Evolutionary conservation across 345 rosid genomes (phyloP).

Genomic region (Aurinia saxatilis): DNA sequence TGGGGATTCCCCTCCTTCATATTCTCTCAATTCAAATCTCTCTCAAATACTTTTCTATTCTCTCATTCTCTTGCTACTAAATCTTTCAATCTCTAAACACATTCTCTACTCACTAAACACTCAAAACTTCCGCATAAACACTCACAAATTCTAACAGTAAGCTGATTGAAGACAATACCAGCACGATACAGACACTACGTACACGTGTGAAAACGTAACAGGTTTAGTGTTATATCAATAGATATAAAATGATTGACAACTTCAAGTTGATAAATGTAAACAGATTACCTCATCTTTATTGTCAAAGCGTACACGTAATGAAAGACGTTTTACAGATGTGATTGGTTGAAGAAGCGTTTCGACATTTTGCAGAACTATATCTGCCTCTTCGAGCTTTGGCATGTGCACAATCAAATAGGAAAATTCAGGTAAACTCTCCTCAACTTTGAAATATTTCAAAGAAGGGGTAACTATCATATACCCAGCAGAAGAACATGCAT

Average conservation of each 20-base stretch:
- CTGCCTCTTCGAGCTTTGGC: background rate
- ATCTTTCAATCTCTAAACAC: too few relatives aligned
- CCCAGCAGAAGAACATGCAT: background rate
- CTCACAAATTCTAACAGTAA: too few relatives aligned
- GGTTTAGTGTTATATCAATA: background rate
- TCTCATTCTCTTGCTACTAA: too few relatives aligned
- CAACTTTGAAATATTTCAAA: background rate
- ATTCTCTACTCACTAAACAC: too few relatives aligned
- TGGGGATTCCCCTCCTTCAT: too few relatives aligned
- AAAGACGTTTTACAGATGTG: background rate
- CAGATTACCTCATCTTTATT: background rate
- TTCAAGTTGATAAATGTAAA: background rate
- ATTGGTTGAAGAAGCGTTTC: background rate
- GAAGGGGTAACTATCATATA: background rate
- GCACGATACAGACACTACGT: background rate
- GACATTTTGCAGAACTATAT: background rate
- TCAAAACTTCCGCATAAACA: too few relatives aligned
- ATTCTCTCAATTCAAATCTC: too few relatives aligned
- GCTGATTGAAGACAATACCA: background rate
- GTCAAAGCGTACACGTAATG: background rate
- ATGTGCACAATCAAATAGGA: background rate
- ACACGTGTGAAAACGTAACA: too few relatives aligned
- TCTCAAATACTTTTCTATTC: too few relatives aligned
- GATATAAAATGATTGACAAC: background rate
- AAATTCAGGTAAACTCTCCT: fast-evolving